phyloP scores from a whole-genome alignment of 768 basidiomycete genomes.

The Filobasidium wieringae region DNA sequence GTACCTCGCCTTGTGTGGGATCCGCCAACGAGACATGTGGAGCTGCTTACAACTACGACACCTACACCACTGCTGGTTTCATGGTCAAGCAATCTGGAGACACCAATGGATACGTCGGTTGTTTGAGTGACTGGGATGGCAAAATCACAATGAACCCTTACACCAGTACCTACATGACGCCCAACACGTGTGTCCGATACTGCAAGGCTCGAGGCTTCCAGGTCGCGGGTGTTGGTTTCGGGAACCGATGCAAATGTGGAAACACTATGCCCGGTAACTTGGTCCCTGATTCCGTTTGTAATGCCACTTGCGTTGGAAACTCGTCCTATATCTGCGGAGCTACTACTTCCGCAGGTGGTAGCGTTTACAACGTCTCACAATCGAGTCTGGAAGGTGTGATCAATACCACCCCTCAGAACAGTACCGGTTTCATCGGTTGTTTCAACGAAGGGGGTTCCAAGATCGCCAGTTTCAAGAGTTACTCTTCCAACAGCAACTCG shows the following conservation, averaged over 20 bases:
- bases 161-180: constrained; percentile 6
- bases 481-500: too few species aligned
- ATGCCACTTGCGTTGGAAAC: too few species aligned
- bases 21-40: constrained; percentile 19
- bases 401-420: constrained; percentile 9
- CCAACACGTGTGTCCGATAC: constrained; percentile 10
- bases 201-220: too few species aligned
- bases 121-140: neutral
- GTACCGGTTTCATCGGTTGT: constrained; percentile 1
- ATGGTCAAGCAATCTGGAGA: too few species aligned
- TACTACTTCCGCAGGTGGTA: too few species aligned
- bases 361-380: constrained; percentile 13
- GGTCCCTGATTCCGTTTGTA: too few species aligned
- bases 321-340: too few species aligned
- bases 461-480: too few species aligned
- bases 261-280: too few species aligned
- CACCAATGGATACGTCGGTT: constrained; percentile 3
- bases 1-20: constrained; percentile 14
- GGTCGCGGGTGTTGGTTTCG: constrained; percentile 11
- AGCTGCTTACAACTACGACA: constrained; percentile 11
- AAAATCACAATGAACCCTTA: neutral
- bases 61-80: constrained; percentile 22
- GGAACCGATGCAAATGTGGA: constrained; percentile 21
- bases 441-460: neutral
- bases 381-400: too few species aligned